Evolutionary conservation across 345 rosid genomes (phyloP), one percentile per base, ranked within the genome.

Genomic region (Populus alba): DNA sequence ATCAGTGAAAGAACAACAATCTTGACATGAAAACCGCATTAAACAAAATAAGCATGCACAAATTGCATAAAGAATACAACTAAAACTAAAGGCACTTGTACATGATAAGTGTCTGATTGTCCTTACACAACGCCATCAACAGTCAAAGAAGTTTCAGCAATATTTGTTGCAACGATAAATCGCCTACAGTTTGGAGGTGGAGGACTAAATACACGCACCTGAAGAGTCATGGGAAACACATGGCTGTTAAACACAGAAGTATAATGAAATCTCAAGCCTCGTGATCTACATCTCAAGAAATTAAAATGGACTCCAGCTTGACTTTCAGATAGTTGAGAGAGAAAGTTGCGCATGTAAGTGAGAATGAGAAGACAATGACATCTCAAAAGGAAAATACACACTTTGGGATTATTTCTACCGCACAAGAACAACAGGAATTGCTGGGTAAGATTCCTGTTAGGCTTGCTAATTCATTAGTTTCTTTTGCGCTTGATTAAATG

Each of bases 91-190:
- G 55, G 16, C 23, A 70, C 68, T 74, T 47, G 77, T 76, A 38
- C 55, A 31, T 68, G 49, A 69, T 33, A 84, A 78, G 83, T 68
- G 77, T 78, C 41, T 41, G 80, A 79, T 78, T 82, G 77, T 80
- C 79, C 99, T 92, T 96, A 96, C 99, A 92, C 99, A 77, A 96
- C 97, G 23, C 98, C 99, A 75, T 96, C 99, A 78, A 96, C 98
- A 37, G 99, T 96, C 77, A 96, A 88, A 76, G 98, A 96, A 86
- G 99, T 96, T 84, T 96, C 99, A 66, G 97, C 99, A 80, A 96
- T 94, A 81, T 96, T 96, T 74, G 98, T 96, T 71, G 98, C 87
- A 86, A 96, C 94, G 53, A 94, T 91, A 82, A 96, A 94, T 70
- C 94, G 89, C 85, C 99, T 85, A 83, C 98, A 96, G 85, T 94